Evolutionary conservation across 805 yeast genomes (phyloP), one percentile per base, ranked within the genome.

Genomic region (Hemisphaericaspora nanyangensis): DNA sequence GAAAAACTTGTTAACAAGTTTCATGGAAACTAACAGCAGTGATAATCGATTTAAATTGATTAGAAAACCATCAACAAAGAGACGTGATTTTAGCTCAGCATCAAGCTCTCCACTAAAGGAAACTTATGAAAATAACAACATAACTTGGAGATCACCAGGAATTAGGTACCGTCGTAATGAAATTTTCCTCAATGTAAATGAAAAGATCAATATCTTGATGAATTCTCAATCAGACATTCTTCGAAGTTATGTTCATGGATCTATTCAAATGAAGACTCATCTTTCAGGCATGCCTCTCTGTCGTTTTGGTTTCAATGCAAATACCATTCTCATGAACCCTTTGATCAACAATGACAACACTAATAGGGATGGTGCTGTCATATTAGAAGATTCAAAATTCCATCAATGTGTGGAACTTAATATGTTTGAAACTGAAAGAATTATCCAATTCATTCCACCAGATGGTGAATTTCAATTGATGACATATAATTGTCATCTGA

Each of bases 381-480:
- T 70, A 0, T 62, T 89, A 8, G 86, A 83, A 49, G 95, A 88
- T 56, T 80, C 85, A 50, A 86, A 83, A 47, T 84, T 88, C 61
- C 96, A 88, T 60, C 91, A 86, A 51, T 85, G 95, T 59, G 96
- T 88, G 18, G 79, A 82, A 44, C 66, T 87, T 40, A 76, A 77
- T 42, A 74, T 77, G 48, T 86, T 82, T 58, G 88, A 85, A 44
- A 55, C 69, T 16, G 80, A 82, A 18, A 66, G 84, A 29, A 63
- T 76, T 17, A 82, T 89, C 42, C 77, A 74, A 33, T 88, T 89
- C 47, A 68, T 80, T 10, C 96, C 96, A 2, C 96, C 96, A 1
- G 95, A 88, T 61, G 95, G 95, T 0, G 77, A 79, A 37, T 85
- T 87, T 55, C 91, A 87, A 58, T 72, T 89, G 43, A 81, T 89